phyloP scores from a whole-genome alignment of 495 filamentous ascomycete genomes.

The Hyaloscypha finlandica region DNA sequence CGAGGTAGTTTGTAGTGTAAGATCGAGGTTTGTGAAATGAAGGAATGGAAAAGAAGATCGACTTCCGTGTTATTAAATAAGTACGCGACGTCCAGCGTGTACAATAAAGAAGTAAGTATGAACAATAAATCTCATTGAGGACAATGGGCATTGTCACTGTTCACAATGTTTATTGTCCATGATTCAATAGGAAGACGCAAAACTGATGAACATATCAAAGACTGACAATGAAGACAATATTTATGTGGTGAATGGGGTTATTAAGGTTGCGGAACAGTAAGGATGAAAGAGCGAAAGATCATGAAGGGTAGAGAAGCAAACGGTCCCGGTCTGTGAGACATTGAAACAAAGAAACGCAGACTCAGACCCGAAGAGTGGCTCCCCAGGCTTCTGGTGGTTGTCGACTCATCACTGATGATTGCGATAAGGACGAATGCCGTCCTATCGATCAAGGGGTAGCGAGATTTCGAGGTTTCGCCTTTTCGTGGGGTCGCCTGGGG shows the following conservation, averaged over 20 bases:
- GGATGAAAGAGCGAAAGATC: conserved; percentile 11
- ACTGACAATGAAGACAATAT: conserved; percentile 20
- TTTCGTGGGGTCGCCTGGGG: conserved; percentile 8
- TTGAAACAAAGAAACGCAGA: conserved; percentile 28
- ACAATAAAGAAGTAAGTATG: conserved; percentile 20
- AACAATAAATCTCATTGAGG: conserved; percentile 3
- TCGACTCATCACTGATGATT: conserved; percentile 14
- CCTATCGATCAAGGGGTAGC: conserved; percentile 28
- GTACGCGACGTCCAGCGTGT: conserved; percentile 29
- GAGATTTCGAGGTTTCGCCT: conserved; percentile 23
- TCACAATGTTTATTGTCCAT: conserved; percentile 18
- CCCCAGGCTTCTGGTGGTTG: conserved; percentile 9
- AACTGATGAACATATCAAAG: conserved; percentile 8
- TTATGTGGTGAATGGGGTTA: conserved; percentile 9
- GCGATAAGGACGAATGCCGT: conserved; percentile 23
- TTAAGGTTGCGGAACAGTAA: conserved; percentile 12
- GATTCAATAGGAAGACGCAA: conserved; percentile 17
- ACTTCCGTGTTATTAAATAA: conserved; percentile 16
- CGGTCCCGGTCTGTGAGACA: neutral
- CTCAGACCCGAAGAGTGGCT: conserved; percentile 17
- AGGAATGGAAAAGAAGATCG: conserved; percentile 3
- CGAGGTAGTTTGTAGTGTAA: conserved; percentile 2
- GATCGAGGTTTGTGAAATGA: conserved; percentile 4
- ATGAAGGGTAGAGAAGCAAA: conserved; percentile 10
- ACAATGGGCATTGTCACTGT: conserved; percentile 15